Evolutionary conservation across 2,329 filamentous ascomycete species (phyloP), one percentile per base, ranked within the genome.

Genomic region (Alternaria triticimaculans): DNA sequence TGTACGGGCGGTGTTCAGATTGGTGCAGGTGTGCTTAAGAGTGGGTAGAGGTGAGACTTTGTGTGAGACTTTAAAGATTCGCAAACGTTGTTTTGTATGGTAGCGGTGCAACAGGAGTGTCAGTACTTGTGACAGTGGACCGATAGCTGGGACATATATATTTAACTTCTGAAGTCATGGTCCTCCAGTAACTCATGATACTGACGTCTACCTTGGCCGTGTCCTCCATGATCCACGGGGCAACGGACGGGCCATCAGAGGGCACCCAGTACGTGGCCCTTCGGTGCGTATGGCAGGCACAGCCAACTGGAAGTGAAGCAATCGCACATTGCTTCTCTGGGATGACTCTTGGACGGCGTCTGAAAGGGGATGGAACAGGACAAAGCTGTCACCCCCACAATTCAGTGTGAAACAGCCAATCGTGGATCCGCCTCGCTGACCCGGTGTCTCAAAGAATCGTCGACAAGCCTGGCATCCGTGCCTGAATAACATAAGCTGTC

Each of bases 211-310:
- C 48, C 63, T 59, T 59, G 60, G 55, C 60, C 55, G 48, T 65
- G 69, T 66, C 69, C 66, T 69, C 68, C 66, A 66, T 66, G 59
- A 60, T 68, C 62, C 69, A 72, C 72, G 63, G 72, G 73, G 74
- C 75, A 74, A 72, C 67, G 60, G 60, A 72, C 72, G 64, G 60
- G 66, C 74, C 66, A 69, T 41, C 37, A 66, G 63, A 73, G 76
- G 76, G 75, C 76, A 75, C 75, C 68, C 59, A 60, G 70, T 72
- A 74, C 72, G 76, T 78, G 72, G 73, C 76, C 73, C 72, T 76
- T 60, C 58, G 66, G 67, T 67, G 66, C 68, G 63, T 68, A 72
- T 65, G 58, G 61, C 58, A 44, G 72, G 71, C 73, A 72, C 64
- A 66, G 73, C 64, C 71, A 50, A 50, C 71, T 69, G 64, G 61